A percentile compares a stretch with the other conserved stretches of the same genome.
Evolutionary conservation across 129 eudicot genomes (phyloP).

Genomic region (Kitagawia praeruptora): DNA sequence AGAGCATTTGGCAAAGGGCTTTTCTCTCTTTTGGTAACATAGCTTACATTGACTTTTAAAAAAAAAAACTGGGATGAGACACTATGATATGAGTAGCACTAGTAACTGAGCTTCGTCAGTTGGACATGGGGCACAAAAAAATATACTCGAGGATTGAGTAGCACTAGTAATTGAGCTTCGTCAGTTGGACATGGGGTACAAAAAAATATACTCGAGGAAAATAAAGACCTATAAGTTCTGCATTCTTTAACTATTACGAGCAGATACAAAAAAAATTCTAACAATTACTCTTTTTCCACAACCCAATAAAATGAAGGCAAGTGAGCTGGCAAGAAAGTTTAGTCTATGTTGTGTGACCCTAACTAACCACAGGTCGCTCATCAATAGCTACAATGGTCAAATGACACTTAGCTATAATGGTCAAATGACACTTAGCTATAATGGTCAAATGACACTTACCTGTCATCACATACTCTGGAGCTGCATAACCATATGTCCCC

Average conservation of each 20-base stretch:
- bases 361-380: background rate
- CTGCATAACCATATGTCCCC: slow-evolving; percentile 99
- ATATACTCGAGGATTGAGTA: background rate
- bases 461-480: slow-evolving; percentile 97
- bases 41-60: background rate
- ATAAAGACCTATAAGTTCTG: background rate
- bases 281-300: background rate
- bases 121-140: too few species aligned
- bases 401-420: background rate
- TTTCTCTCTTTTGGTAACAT: background rate
- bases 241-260: background rate
- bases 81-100: background rate
- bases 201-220: background rate
- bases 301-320: background rate
- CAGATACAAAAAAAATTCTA: background rate
- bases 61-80: background rate
- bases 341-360: background rate
- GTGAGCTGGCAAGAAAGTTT: background rate
- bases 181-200: background rate
- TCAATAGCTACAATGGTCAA: background rate
- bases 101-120: background rate
- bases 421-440: background rate
- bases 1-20: background rate
- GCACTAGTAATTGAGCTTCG: background rate
- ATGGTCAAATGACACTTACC: slow-evolving; percentile 31